These are phyloP conservation scores for Wickerhamiella azyma DNA, from an alignment of 805 yeast genomes.

Conservation along the genomic window DNA sequence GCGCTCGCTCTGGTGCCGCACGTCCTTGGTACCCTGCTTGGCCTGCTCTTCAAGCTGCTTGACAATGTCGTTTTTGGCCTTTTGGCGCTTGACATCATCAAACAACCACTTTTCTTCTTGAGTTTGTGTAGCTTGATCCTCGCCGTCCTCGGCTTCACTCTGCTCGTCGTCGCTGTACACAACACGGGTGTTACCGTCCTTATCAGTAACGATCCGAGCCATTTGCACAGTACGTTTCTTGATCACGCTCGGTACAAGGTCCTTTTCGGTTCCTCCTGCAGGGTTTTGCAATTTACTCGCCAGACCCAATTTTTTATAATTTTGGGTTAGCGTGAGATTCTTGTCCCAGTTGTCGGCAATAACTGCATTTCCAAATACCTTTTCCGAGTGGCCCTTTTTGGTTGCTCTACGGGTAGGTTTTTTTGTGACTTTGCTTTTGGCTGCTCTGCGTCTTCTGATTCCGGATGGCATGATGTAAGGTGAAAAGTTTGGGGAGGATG, in stretches of 20 bases:
- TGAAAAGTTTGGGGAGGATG: background rate
- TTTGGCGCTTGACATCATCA: constrained; percentile 37
- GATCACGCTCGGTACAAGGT: constrained; percentile 23
- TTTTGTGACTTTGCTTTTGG: constrained; percentile 43
- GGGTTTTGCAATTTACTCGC: constrained; percentile 47
- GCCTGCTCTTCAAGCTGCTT: constrained; percentile 55
- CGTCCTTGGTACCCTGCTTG: constrained; percentile 26
- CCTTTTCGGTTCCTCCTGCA: constrained; percentile 73
- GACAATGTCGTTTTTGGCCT: constrained; percentile 42
- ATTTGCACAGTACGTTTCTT: constrained; percentile 19
- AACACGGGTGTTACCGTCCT: constrained; percentile 15
- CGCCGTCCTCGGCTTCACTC: constrained; percentile 51
- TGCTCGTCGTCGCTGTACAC: constrained; percentile 30
- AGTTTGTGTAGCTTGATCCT: constrained; percentile 34
- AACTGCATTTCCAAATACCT: constrained; percentile 38
- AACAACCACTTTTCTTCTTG: constrained; percentile 53
- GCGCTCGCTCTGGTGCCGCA: constrained; percentile 41
- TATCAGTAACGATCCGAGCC: constrained; percentile 21
- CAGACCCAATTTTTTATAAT: constrained; percentile 72
- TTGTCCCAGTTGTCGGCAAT: constrained; percentile 88
- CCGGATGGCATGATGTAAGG: constrained; percentile 25
- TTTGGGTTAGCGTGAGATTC: constrained; percentile 65
- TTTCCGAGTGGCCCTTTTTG: constrained; percentile 50
- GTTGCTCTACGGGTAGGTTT: constrained; percentile 52
- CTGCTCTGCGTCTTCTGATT: constrained; percentile 78